These are phyloP conservation scores for Daphne laureola DNA, from an alignment of 441 rosid species.

Conservation along the genomic window DNA sequence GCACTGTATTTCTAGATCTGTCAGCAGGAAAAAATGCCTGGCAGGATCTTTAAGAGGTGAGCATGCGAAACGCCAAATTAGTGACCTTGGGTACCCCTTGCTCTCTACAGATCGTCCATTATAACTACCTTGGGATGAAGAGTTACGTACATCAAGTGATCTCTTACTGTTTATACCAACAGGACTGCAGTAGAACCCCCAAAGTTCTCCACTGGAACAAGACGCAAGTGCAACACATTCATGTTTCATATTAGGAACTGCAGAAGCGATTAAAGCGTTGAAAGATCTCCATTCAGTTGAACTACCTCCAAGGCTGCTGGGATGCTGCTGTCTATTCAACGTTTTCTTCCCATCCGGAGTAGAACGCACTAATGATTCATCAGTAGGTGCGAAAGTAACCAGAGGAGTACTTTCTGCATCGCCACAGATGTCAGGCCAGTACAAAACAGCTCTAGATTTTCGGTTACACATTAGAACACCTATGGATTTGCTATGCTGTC, in stretches of 20 bases:
- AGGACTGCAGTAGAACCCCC: conserved; percentile 73
- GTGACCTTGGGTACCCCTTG: conserved; percentile 82
- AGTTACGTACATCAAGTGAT: conserved; percentile 25
- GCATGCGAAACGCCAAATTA: conserved; percentile 50
- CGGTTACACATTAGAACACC: conserved; percentile 62
- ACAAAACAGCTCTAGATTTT: conserved; percentile 50
- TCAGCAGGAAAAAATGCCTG: conserved; percentile 60
- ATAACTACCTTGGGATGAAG: conserved; percentile 32
- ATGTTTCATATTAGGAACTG: conserved; percentile 28
- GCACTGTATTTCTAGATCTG: conserved; percentile 77
- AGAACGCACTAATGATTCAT: conserved; percentile 36
- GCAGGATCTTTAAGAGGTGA: conserved; percentile 31
- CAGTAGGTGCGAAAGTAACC: conserved; percentile 29
- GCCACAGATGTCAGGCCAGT: conserved; percentile 69
- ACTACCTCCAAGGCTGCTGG: conserved; percentile 26
- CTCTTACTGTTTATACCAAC: conserved; percentile 32
- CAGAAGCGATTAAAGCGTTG: conserved; percentile 63
- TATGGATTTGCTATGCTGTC: conserved; percentile 28
- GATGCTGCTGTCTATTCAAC: conserved; percentile 24
- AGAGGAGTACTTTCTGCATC: conserved; percentile 39
- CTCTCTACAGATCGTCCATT: conserved; percentile 27
- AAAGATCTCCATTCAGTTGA: conserved; percentile 31
- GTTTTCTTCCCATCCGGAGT: conserved; percentile 33
- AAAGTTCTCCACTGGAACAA: conserved; percentile 65
- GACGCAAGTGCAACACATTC: conserved; percentile 66